Percentiles rank a stretch among this genome's conserved stretches.
phyloP scores from a whole-genome alignment of 2,329 filamentous ascomycete genomes.

The Emydomyces testavorans region DNA sequence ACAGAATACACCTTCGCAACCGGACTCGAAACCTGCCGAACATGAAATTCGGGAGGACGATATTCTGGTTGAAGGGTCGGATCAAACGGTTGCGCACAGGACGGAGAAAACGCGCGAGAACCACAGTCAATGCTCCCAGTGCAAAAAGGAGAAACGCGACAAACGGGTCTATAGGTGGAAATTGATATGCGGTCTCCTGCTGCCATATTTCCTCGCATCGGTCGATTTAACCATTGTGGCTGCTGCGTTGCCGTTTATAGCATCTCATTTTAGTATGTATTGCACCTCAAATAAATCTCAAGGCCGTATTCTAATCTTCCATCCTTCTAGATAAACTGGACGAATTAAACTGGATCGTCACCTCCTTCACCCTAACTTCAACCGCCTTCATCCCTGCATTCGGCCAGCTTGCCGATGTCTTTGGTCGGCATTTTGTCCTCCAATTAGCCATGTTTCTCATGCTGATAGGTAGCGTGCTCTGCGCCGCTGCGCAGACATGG shows the following conservation, averaged over 20 bases:
- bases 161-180: constrained; percentile 45
- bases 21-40: background rate
- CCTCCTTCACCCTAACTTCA: constrained; percentile 55
- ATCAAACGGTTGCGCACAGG: background rate
- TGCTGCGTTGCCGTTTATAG: constrained; percentile 51
- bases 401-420: constrained; percentile 54
- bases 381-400: constrained; percentile 57
- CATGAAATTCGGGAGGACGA: background rate
- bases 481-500: constrained; percentile 47
- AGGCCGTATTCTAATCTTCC: background rate
- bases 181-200: constrained; percentile 46
- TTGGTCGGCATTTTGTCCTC: constrained; percentile 49
- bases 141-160: constrained; percentile 27
- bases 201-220: constrained; percentile 51
- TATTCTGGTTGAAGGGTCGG: background rate
- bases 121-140: constrained; percentile 16
- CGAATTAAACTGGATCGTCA: constrained; percentile 58
- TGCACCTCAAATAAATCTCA: background rate
- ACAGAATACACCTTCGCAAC: constrained; percentile 3
- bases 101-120: background rate
- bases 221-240: constrained; percentile 56
- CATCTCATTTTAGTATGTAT: constrained; percentile 49
- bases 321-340: constrained; percentile 38
- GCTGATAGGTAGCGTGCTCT: constrained; percentile 50
- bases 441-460: constrained; percentile 48